Evolutionary conservation across 441 rosid genomes (phyloP).

Genomic region (Eugenia klotzschiana): DNA sequence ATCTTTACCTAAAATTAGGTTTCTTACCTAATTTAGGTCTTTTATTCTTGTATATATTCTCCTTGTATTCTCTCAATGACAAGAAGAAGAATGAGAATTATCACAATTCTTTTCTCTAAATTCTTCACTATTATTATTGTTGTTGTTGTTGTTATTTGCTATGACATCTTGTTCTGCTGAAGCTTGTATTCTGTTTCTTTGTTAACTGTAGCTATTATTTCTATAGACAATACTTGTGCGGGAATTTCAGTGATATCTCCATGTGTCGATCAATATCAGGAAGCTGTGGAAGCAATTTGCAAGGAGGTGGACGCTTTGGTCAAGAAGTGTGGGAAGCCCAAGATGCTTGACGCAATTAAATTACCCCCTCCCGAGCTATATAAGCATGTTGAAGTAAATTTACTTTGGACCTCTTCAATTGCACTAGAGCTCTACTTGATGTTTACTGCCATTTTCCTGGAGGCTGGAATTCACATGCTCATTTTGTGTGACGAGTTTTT

Average conservation of each 20-base stretch:
- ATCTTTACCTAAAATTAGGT: too few species aligned
- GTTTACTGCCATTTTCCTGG: background rate
- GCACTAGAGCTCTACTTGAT: background rate
- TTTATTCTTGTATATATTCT: too few species aligned
- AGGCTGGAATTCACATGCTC: background rate
- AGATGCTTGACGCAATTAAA: conserved; percentile 83
- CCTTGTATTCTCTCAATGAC: too few species aligned
- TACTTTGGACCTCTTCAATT: background rate
- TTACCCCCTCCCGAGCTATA: conserved; percentile 78
- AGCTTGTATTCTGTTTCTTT: background rate
- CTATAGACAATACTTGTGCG: background rate
- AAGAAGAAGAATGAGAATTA: too few species aligned
- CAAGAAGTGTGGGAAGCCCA: conserved; percentile 70
- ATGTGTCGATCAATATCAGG: conserved; percentile 32
- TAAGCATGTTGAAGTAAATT: conserved; percentile 73
- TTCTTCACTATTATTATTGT: too few species aligned
- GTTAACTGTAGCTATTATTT: background rate
- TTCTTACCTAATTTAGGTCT: too few species aligned
- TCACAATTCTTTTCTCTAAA: too few species aligned
- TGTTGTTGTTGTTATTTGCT: background rate
- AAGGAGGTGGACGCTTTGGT: conserved; percentile 56
- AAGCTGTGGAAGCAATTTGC: conserved; percentile 75
- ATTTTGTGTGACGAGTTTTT: background rate
- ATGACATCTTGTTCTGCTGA: background rate
- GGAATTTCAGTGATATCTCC: background rate